These are phyloP conservation scores for Iodosphaeria phyllophila DNA, from an alignment of 2,329 filamentous ascomycete species.

Conservation along the genomic window DNA sequence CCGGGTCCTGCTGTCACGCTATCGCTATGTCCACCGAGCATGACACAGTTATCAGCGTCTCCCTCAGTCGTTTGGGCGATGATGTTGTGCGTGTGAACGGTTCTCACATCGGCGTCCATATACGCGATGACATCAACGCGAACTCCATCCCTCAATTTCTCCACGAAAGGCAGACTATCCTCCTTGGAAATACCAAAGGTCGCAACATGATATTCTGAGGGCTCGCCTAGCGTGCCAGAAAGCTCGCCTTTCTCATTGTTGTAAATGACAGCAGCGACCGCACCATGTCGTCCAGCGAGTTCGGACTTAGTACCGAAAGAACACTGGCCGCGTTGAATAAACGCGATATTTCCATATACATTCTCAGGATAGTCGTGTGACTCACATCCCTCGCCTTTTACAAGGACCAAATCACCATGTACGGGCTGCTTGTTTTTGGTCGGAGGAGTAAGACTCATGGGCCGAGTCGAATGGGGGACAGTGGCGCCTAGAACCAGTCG, in stretches of 20 bases:
- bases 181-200: constrained; percentile 46
- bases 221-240: constrained; percentile 49
- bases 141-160: constrained; percentile 31
- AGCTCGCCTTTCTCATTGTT: constrained; percentile 48
- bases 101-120: constrained; percentile 36
- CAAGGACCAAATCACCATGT: constrained; percentile 38
- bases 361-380: constrained; percentile 41
- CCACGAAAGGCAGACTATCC: constrained; percentile 36
- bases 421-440: constrained; percentile 40
- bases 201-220: constrained; percentile 39
- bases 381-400: constrained; percentile 43
- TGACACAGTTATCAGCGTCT: constrained; percentile 43
- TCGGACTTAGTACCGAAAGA: constrained; percentile 54
- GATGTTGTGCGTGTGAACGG: constrained; percentile 37
- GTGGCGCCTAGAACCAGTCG: constrained; percentile 34
- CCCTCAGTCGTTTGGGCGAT: constrained; percentile 39
- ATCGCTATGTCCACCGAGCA: constrained; percentile 47
- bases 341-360: constrained; percentile 44
- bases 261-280: constrained; percentile 53
- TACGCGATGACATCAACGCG: constrained; percentile 35
- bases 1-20: constrained; percentile 45
- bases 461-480: constrained; percentile 27
- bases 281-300: constrained; percentile 49
- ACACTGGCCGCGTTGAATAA: constrained; percentile 53
- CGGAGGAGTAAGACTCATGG: constrained; percentile 50